Base-by-base conservation (phyloP, 2,329 filamentous ascomycete species). In the Cladosporium sphaerospermum region DNA sequence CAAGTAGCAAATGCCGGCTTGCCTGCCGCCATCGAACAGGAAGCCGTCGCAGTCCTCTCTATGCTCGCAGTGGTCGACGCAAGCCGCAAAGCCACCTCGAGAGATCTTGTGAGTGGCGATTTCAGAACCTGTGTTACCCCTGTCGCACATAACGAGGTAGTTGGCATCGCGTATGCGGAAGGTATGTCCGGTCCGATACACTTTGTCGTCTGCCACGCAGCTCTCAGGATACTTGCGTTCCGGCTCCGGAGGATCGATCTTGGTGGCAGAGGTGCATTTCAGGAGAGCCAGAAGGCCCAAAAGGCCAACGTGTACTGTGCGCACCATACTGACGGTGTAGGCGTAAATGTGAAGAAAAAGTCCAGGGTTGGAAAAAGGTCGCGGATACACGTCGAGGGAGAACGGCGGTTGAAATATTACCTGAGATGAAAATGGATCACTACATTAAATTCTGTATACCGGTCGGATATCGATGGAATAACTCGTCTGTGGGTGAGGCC, bases 1-100 rank as follows among this genome's bases (percentile, higher is more conserved):
- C 13, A 56, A 44, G 31, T 56, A 54, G 54, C 56, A 58, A 18
- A 45, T 50, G 33, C 56, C 54, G 19, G 8, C 34, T 3, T 56
- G 41, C 13, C 9, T 14, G 14, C 6, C 23, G 19, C 49, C 53
- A n/a, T 31, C n/a, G 44, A 43, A 58, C 19, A 46, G 54, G 28
- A 54, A 58, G 19, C 53, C 54, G 16, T 31, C 36, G 23, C 54
- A 57, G 9, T 14, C 28, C 2, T n/a, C 13, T n/a, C 3, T 14
- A 11, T 31, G 9, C 10, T 34, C 37, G 31, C 47, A 50, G 6
- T 13, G 3, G 5, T 34, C 14, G 39, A 33, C 32, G 39, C 47
- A 50, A 39, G 28, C 14, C 7, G 37, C 31, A 31, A 50, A 50
- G 7, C 39, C 47, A 10, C 47, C 47, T 16, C 9, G 11, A 8